These are phyloP conservation scores for Fraxinus platypoda DNA, from an alignment of 305 asterid species.

Conservation along the genomic window DNA sequence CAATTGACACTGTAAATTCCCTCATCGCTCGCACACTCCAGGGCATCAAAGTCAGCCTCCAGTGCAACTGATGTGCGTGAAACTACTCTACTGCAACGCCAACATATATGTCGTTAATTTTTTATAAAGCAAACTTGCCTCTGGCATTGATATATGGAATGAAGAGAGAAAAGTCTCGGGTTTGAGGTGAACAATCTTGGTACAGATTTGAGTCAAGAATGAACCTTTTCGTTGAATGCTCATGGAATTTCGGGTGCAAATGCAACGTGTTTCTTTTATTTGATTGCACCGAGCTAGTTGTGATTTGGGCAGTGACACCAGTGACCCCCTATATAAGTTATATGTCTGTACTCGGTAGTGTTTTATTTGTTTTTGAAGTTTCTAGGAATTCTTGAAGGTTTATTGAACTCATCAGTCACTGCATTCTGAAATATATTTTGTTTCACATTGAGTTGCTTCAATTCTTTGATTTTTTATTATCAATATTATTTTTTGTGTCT, in stretches of 20 bases:
- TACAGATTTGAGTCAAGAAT: constrained; percentile 71
- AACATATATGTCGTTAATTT: not conserved
- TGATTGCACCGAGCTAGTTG: constrained; percentile 15
- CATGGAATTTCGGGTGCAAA: not conserved
- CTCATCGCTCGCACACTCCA: constrained; percentile 57
- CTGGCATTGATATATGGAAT: not conserved
- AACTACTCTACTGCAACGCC: not conserved
- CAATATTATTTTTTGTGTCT: not conserved
- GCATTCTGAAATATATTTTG: not conserved
- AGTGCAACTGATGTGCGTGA: constrained; percentile 21
- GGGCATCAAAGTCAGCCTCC: constrained; percentile 54
- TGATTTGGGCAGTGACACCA: constrained; percentile 88
- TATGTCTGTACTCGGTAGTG: constrained; percentile 5
- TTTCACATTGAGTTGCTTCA: not conserved
- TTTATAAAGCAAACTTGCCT: not conserved
- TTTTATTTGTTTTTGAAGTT: not conserved
- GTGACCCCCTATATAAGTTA: constrained; percentile 19
- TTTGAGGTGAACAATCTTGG: not conserved
- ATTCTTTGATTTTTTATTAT: not conserved
- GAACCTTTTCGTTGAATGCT: constrained; percentile 34
- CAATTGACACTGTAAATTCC: constrained; percentile 55
- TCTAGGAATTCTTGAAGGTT: not conserved
- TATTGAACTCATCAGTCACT: not conserved
- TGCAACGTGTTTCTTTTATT: not conserved
- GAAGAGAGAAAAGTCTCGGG: not conserved